Evolutionary conservation across 306 rosid genomes (phyloP), one percentile per base, ranked within the genome.

Genomic region (Cicer chorassanicum): DNA sequence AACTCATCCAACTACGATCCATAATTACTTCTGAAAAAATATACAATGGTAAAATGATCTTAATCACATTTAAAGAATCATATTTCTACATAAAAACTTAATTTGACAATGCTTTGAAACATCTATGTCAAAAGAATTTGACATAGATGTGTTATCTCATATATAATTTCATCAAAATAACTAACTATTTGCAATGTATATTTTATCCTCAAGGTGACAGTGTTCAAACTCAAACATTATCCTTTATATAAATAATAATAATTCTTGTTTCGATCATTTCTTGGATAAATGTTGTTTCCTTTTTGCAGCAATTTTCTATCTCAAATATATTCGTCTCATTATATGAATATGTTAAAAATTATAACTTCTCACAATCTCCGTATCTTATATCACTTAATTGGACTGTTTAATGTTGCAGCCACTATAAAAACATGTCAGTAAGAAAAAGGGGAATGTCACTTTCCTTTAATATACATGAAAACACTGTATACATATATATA

Each of bases 201-300:
- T 0, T 29, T 3, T 29, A 29, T 29, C 29, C 29, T 73, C 75
- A 24, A 3, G 46, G 61, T 80, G 75, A 66, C 74, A 41, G 4
- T 45, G 74, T 78, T 73, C 63, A 44, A 71, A 72, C 63, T 72
- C 74, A 64, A 42, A 29, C 7, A 13, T 13, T 63, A 79, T 72
- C 73, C 38, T 49, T 78, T 34, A 43, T 3, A 40, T 64, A 65
- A 65, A 43, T 6, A 49, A 62, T 24, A 29, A 29, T 6, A 41
- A 34, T 5, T 46, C 1, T 16, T 15, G 39, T 64, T 59, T 72
- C 16, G 50, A 41, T 42, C 78, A 9, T 51, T 53, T 29, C 18
- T 45, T 34, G 51, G 60, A 59, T 59, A 59, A 59, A 59, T 29
- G 16, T 0, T 9, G 42, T 29, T 59, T 59, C 41, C 63, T 13